phyloP scores from a whole-genome alignment of 208 protist species.

The Leishmania braziliensis region DNA sequence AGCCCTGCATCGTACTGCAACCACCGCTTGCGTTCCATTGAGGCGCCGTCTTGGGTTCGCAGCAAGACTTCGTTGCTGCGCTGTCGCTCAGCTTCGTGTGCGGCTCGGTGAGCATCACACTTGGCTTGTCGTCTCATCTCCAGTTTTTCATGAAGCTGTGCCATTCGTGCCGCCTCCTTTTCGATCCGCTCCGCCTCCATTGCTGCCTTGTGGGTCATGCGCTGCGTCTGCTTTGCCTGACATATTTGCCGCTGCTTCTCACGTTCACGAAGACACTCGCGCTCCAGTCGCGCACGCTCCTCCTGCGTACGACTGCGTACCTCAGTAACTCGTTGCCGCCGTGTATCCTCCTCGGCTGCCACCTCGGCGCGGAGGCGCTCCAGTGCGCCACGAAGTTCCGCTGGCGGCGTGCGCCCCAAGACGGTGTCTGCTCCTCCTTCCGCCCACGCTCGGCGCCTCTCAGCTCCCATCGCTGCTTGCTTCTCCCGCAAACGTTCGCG shows the following conservation, averaged over 20 bases:
- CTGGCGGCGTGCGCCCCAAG: constrained; percentile 28
- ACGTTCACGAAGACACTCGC: constrained; percentile 38
- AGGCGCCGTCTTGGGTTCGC: constrained; percentile 51
- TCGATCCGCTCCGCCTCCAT: constrained; percentile 33
- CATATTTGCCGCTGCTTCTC: constrained; percentile 34
- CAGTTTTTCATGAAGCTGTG: constrained; percentile 56
- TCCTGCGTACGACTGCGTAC: constrained; percentile 17
- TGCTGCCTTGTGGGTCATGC: constrained; percentile 23
- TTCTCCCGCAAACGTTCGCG: constrained; percentile 50
- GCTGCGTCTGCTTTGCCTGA: constrained; percentile 30
- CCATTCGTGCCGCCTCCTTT: constrained; percentile 47
- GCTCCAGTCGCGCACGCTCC: constrained; percentile 36
- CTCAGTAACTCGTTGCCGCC: constrained; percentile 32
- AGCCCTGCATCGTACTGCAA: constrained; percentile 67
- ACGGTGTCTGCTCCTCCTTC: constrained; percentile 26
- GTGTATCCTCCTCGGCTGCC: constrained; percentile 24
- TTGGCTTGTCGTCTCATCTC: constrained; percentile 41
- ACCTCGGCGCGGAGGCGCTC: constrained; percentile 26
- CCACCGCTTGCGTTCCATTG: constrained; percentile 77
- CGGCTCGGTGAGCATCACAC: constrained; percentile 27
- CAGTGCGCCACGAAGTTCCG: constrained; percentile 32
- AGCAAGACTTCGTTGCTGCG: constrained; percentile 64
- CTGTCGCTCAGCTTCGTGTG: constrained; percentile 49
- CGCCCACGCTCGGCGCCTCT: constrained; percentile 24
- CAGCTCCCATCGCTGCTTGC: constrained; percentile 25